Evolutionary conservation across 2,329 filamentous ascomycete genomes (phyloP).

Genomic region (Ramularia collo-cygni): DNA sequence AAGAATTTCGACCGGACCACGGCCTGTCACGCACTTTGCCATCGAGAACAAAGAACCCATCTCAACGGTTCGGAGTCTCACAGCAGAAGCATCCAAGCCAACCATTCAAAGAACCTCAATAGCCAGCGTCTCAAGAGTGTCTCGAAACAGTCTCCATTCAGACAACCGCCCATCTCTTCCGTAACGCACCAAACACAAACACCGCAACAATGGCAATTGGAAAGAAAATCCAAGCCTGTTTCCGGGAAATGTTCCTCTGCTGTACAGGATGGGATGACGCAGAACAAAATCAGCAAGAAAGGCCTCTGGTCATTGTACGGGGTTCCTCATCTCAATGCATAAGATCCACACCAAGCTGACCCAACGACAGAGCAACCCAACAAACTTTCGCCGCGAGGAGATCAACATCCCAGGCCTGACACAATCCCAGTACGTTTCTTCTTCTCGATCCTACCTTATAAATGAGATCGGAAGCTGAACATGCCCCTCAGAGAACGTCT

Average conservation of each 20-base stretch:
- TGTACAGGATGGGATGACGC: conserved; percentile 1
- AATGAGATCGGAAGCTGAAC: conserved; percentile 1
- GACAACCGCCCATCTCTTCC: too few relatives aligned
- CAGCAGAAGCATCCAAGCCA: too few relatives aligned
- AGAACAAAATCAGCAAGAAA: background rate
- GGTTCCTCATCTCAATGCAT: background rate
- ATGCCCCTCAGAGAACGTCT: conserved; percentile 16
- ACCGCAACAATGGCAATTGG: background rate
- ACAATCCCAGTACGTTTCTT: conserved; percentile 19
- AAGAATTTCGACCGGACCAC: too few relatives aligned
- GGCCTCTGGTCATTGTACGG: background rate
- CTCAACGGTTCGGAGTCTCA: too few relatives aligned
- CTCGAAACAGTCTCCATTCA: too few relatives aligned
- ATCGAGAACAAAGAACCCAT: too few relatives aligned
- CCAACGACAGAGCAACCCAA: conserved; percentile 24
- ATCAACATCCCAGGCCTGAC: conserved; percentile 26
- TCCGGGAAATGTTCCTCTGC: background rate
- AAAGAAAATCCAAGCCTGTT: background rate
- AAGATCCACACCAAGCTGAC: background rate
- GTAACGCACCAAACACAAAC: too few relatives aligned
- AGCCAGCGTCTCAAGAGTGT: too few relatives aligned
- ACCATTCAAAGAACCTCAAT: too few relatives aligned
- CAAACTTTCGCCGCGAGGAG: conserved; percentile 30
- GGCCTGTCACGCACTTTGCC: too few relatives aligned
- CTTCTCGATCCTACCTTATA: background rate